Percentiles rank a stretch among this genome's conserved stretches.
Evolutionary conservation across 352 stramenopile genomes (phyloP).

Genomic region (Phytophthora colocasiae): DNA sequence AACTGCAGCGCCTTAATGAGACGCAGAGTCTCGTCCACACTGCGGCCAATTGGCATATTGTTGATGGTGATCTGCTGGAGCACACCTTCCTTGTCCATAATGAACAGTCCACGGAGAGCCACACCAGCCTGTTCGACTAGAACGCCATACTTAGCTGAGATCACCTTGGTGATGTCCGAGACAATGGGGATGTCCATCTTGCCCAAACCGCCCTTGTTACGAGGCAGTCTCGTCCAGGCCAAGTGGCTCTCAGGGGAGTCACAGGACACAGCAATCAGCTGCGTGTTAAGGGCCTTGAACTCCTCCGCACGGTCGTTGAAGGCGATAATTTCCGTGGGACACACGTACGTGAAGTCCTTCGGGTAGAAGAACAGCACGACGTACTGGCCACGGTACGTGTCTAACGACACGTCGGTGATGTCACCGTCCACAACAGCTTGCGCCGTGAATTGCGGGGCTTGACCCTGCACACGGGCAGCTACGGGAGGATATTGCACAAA

Average conservation of each 20-base stretch:
- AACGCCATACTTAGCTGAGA: conserved; percentile 92
- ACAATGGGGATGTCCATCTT: conserved; percentile 95
- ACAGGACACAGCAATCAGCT: conserved; percentile 90
- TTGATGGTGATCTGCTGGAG: conserved; percentile 92
- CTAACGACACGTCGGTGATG: conserved; percentile 83
- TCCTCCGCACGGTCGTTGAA: conserved; percentile 88
- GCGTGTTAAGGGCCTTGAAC: conserved; percentile 87
- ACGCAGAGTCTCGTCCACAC: conserved; percentile 93
- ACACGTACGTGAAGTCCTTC: conserved; percentile 93
- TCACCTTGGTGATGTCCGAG: conserved; percentile 94
- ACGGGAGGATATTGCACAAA: conserved; percentile 84
- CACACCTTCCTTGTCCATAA: conserved; percentile 92
- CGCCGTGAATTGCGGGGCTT: conserved; percentile 80
- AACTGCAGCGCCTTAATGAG: conserved; percentile 95
- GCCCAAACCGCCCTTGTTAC: conserved; percentile 92
- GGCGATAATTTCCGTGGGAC: conserved; percentile 92
- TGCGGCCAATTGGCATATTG: conserved; percentile 93
- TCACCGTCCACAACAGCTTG: conserved; percentile 82
- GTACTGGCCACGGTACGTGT: conserved; percentile 90
- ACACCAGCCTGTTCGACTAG: conserved; percentile 87
- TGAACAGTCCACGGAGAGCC: conserved; percentile 92
- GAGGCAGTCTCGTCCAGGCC: conserved; percentile 87
- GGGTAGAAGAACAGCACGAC: conserved; percentile 93
- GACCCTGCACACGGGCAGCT: conserved; percentile 61
- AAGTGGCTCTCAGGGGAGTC: conserved; percentile 93